Percentiles rank a stretch among this genome's conserved stretches.
phyloP scores from a whole-genome alignment of 2,329 filamentous ascomycete species.

The Colletotrichum tamarilloi region DNA sequence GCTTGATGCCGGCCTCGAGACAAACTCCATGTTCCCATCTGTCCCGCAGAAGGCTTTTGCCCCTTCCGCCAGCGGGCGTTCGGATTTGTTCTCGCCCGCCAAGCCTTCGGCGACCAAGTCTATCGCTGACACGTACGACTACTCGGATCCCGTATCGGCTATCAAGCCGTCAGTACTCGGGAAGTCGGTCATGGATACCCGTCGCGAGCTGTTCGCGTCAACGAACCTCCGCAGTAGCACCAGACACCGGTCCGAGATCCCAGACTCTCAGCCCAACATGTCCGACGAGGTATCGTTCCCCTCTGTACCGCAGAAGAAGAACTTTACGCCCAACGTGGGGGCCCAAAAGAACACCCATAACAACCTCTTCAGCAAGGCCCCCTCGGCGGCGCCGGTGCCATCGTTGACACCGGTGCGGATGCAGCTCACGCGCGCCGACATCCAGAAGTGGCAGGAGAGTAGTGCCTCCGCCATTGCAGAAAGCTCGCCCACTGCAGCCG shows the following conservation, averaged over 20 bases:
- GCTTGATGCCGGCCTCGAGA: constrained; percentile 41
- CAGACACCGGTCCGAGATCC: constrained; percentile 28
- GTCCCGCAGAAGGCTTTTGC: constrained; percentile 47
- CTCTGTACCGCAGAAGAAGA: constrained; percentile 57
- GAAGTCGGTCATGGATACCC: constrained; percentile 4
- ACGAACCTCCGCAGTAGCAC: not conserved
- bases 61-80: constrained; percentile 44
- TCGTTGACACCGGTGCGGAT: constrained; percentile 51
- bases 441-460: constrained; percentile 54
- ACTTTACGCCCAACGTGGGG: constrained; percentile 58
- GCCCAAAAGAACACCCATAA: constrained; percentile 44
- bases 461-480: constrained; percentile 51
- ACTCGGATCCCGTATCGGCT: not conserved
- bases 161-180: not conserved
- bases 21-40: constrained; percentile 54
- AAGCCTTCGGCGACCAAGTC: constrained; percentile 21
- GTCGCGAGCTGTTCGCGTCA: constrained; percentile 20
- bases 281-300: constrained; percentile 47
- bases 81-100: constrained; percentile 51
- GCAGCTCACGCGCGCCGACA: constrained; percentile 55
- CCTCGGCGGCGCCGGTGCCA: constrained; percentile 38
- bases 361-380: constrained; percentile 52
- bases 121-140: not conserved
- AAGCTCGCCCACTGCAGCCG: constrained; percentile 41
- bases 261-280: constrained; percentile 42